phyloP scores from a whole-genome alignment of 2,329 filamentous ascomycete species.

The Beauveria sp. region DNA sequence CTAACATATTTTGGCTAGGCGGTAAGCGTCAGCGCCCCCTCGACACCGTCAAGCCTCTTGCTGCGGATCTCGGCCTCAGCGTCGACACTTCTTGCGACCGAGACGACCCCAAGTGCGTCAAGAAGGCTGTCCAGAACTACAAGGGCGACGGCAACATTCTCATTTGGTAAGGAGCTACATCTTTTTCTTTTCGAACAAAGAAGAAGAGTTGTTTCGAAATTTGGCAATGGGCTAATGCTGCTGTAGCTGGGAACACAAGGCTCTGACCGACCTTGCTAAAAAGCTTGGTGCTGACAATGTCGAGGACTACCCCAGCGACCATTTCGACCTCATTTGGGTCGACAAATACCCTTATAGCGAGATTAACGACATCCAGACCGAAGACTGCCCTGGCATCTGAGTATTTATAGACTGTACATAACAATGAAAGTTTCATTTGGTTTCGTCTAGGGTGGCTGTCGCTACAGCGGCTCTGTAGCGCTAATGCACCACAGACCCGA shows the following conservation, averaged over 20 bases:
- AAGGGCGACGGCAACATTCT: conserved; percentile 47
- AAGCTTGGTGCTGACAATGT: conserved; percentile 42
- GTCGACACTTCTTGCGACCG: conserved; percentile 50
- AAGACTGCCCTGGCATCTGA: conserved; percentile 40
- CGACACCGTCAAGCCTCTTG: conserved; percentile 49
- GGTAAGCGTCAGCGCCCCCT: conserved; percentile 45
- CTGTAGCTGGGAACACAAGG: conserved; percentile 49
- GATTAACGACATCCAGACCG: conserved; percentile 38
- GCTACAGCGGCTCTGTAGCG: too few relatives aligned
- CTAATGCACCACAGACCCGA: too few relatives aligned
- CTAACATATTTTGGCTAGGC: conserved; percentile 20
- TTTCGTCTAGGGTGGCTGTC: not conserved
- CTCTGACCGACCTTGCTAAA: conserved; percentile 42
- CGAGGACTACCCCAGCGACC: conserved; percentile 40
- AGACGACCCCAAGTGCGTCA: conserved; percentile 47
- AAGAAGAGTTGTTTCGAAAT: not conserved
- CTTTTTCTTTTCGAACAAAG: not conserved
- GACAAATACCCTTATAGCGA: conserved; percentile 40
- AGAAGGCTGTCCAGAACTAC: conserved; percentile 39
- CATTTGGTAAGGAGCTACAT: conserved; percentile 34
- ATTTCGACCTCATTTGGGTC: conserved; percentile 51
- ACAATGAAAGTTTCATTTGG: not conserved
- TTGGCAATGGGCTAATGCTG: not conserved
- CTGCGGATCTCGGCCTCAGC: conserved; percentile 44
- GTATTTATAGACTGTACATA: not conserved